Evolutionary conservation across 2,329 filamentous ascomycete species (phyloP).

Genomic region (Myriosclerotinia duriaeana): DNA sequence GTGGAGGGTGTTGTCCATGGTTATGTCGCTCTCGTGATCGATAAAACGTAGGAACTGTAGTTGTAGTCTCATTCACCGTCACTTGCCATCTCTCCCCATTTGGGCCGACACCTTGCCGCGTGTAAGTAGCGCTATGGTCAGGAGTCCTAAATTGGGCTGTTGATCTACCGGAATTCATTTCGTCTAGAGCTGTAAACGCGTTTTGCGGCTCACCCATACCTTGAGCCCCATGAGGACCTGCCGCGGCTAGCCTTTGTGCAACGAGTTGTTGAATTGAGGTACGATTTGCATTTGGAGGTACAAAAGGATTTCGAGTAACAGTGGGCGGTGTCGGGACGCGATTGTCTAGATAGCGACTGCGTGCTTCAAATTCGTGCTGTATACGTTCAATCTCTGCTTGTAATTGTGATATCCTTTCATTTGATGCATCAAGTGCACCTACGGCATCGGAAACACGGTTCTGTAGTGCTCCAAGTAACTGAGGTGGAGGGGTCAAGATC

Average conservation of each 20-base stretch:
- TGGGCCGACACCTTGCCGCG: slow-evolving; percentile 51
- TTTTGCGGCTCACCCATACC: slow-evolving; percentile 26
- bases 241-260: slow-evolving; percentile 30
- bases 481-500: slow-evolving; percentile 23
- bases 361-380: slow-evolving; percentile 41
- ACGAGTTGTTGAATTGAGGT: slow-evolving; percentile 22
- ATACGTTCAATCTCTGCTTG: slow-evolving; percentile 49
- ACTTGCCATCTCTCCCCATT: slow-evolving; percentile 55
- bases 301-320: slow-evolving; percentile 13
- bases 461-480: slow-evolving; percentile 34
- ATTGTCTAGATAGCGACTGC: slow-evolving; percentile 22
- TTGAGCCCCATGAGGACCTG: slow-evolving; percentile 33
- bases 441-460: slow-evolving; percentile 30
- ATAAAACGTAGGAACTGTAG: slow-evolving; percentile 30
- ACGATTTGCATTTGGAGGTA: slow-evolving; percentile 1
- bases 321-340: slow-evolving; percentile 9
- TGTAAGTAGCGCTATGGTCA: slow-evolving; percentile 46
- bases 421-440: slow-evolving; percentile 33
- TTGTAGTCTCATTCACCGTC: slow-evolving; percentile 50
- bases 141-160: slow-evolving; percentile 39
- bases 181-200: slow-evolving; percentile 28
- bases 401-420: slow-evolving; percentile 49
- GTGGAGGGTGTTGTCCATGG: slow-evolving; percentile 24
- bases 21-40: slow-evolving; percentile 27
- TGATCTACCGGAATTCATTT: slow-evolving; percentile 36